phyloP scores from a whole-genome alignment of 768 basidiomycete species.

The Boletus tomentosulus region DNA sequence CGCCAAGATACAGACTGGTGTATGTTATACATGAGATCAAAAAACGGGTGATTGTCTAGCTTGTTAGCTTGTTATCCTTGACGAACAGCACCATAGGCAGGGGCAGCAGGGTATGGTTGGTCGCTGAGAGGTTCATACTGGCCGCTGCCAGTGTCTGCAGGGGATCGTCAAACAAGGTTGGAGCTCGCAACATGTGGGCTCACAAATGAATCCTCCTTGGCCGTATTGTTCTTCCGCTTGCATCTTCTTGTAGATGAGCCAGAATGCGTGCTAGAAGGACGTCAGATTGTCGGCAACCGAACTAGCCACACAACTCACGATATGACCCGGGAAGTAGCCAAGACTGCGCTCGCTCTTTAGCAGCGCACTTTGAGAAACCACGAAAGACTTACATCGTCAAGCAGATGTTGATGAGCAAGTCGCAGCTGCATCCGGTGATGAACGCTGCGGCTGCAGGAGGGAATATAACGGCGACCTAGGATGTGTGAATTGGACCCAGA shows the following conservation, averaged over 20 bases:
- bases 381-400: conserved; percentile 60
- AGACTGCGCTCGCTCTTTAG: conserved; percentile 40
- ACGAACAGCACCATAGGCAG: conserved; percentile 34
- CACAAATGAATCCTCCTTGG: conserved; percentile 69
- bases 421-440: conserved; percentile 79
- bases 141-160: conserved; percentile 36
- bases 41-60: background rate
- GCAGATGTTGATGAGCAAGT: conserved; percentile 79
- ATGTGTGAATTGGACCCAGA: background rate
- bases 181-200: conserved; percentile 29
- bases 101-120: conserved; percentile 20
- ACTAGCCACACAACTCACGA: conserved; percentile 32
- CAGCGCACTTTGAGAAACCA: background rate
- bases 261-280: conserved; percentile 65
- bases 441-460: conserved; percentile 78
- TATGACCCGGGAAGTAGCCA: conserved; percentile 69
- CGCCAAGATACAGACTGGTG: conserved; percentile 2
- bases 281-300: background rate
- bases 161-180: background rate
- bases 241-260: conserved; percentile 89
- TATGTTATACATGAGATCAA: background rate
- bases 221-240: conserved; percentile 83
- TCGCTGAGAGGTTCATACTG: conserved; percentile 30
- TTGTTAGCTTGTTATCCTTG: conserved; percentile 7
- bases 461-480: conserved; percentile 74